A percentile compares a stretch with the other conserved stretches of the same genome.
Conservation (phyloP, 768 basidiomycete genomes). For the Lepiota brunneoincarnata region DNA sequence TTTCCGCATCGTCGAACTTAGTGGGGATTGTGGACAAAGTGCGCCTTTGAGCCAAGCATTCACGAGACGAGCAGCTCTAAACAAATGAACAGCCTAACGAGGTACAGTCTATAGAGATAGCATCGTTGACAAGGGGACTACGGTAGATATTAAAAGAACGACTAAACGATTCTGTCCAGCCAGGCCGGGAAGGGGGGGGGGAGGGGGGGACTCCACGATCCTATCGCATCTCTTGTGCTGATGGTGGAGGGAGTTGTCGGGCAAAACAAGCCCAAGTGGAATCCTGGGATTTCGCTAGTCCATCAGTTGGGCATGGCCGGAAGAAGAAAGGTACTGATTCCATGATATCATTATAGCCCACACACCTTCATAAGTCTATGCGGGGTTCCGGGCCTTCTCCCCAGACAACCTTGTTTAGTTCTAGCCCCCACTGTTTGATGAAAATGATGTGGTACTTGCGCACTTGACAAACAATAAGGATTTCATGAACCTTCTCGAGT, state of each 20-base stretch:
- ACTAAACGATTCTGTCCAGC: neutral
- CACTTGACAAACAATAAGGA: neutral
- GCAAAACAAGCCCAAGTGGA: neutral
- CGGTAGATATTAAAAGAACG: conserved; percentile 1
- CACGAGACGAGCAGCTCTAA: no score
- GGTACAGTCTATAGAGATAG: neutral
- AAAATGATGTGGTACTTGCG: neutral
- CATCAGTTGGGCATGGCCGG: neutral
- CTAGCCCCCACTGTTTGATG: neutral
- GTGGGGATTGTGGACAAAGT: no score
- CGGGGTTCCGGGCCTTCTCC: neutral
- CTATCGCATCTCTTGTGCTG: conserved; percentile 4
- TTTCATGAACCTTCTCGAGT: no score
- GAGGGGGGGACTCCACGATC: conserved; percentile 1
- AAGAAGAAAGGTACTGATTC: neutral
- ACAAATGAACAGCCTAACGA: conserved; percentile 6
- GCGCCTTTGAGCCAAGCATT: no score
- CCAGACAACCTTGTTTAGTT: neutral
- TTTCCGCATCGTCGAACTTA: neutral
- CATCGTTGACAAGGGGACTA: conserved; percentile 10
- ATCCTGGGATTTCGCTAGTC: conserved; percentile 8
- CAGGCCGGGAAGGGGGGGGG: neutral
- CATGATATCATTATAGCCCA: conserved; percentile 10
- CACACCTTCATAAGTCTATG: neutral
- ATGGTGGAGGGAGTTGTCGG: neutral